These are phyloP conservation scores for Beauveria sp. DNA, from an alignment of 2,329 filamentous ascomycete genomes.

Conservation along the genomic window DNA sequence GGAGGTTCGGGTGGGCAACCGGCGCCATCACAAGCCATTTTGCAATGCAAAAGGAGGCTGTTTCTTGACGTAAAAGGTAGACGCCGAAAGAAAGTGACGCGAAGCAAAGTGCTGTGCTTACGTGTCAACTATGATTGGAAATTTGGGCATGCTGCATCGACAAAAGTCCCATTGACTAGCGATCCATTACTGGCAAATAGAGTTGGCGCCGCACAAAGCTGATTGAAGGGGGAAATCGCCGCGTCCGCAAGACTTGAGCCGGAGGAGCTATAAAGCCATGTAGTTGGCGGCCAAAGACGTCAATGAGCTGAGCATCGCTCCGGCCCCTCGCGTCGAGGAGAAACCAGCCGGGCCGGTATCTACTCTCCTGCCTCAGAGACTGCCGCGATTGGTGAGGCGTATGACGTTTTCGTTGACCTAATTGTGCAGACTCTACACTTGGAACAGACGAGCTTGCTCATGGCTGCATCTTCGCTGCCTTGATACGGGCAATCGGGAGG, in stretches of 20 bases:
- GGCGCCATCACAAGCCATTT: neutral
- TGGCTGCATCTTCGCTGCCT: too few species aligned
- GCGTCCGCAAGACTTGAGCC: too few species aligned
- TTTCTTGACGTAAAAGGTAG: neutral
- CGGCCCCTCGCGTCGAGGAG: too few species aligned
- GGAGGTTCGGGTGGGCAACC: neutral
- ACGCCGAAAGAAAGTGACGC: neutral
- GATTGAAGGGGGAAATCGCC: neutral
- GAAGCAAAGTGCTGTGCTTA: neutral
- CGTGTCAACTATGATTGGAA: conserved; percentile 31
- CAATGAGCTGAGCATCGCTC: too few species aligned
- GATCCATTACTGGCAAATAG: neutral
- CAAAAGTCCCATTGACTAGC: neutral
- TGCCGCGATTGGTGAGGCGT: too few species aligned
- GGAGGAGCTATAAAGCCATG: too few species aligned
- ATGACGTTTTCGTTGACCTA: too few species aligned
- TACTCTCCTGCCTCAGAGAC: too few species aligned
- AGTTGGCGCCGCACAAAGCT: neutral
- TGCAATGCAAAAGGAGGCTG: neutral
- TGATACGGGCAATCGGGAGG: too few species aligned
- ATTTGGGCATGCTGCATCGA: conserved; percentile 24
- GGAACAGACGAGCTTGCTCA: too few species aligned
- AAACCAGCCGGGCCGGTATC: too few species aligned
- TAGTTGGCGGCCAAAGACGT: neutral
- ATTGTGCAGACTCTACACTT: too few species aligned